Percentiles rank a stretch among this genome's conserved stretches.
Evolutionary conservation across 1,284 basidiomycete genomes (phyloP).

Genomic region (Ustilago sp.): DNA sequence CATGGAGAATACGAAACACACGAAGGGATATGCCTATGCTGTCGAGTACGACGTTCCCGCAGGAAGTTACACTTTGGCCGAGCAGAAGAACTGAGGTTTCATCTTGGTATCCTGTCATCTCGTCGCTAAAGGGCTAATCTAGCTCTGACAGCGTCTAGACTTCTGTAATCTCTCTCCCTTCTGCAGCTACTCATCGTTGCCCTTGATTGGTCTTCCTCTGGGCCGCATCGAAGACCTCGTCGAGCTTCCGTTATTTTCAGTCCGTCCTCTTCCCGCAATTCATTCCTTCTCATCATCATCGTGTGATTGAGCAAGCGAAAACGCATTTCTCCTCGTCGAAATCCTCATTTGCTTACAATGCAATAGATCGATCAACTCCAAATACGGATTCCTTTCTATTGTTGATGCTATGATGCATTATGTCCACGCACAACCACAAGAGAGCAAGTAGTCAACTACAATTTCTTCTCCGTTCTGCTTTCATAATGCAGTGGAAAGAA

Average conservation of each 20-base stretch:
- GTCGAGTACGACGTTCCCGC: too few species aligned
- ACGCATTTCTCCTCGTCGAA: conserved; percentile 24
- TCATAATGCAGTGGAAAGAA: too few species aligned
- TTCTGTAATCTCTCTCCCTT: not conserved
- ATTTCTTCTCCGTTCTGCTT: too few species aligned
- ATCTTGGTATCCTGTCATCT: too few species aligned
- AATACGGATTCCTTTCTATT: conserved; percentile 20
- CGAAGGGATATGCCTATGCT: too few species aligned
- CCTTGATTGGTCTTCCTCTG: not conserved
- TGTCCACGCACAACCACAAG: not conserved
- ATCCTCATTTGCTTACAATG: conserved; percentile 38
- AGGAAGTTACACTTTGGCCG: too few species aligned
- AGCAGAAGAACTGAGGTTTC: too few species aligned
- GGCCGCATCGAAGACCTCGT: not conserved
- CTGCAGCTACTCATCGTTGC: not conserved
- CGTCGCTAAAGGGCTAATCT: too few species aligned
- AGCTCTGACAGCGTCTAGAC: not conserved
- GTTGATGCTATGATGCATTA: conserved; percentile 20
- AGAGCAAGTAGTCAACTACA: not conserved
- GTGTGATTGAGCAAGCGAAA: conserved; percentile 8
- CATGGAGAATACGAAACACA: too few species aligned
- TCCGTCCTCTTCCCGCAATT: too few species aligned
- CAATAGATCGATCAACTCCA: conserved; percentile 26
- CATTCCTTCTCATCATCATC: too few species aligned
- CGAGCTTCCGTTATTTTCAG: not conserved